These are phyloP conservation scores for Mediolabrus comicus DNA, from an alignment of 108 stramenopile genomes.

Conservation along the genomic window DNA sequence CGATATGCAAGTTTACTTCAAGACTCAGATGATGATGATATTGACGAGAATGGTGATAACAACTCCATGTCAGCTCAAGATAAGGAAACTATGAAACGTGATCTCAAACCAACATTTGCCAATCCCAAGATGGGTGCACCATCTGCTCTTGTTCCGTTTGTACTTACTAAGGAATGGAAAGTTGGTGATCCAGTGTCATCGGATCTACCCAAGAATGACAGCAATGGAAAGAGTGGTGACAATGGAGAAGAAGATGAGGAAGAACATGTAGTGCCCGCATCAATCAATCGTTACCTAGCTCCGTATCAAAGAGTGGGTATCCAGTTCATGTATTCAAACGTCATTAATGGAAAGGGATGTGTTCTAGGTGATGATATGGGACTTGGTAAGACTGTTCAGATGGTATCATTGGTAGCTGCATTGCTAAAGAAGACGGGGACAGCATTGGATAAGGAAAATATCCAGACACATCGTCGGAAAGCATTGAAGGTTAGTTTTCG, in stretches of 20 bases:
- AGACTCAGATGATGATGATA: conserved; percentile 15
- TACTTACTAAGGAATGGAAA: conserved; percentile 19
- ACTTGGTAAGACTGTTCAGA: conserved; percentile 74
- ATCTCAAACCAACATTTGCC: conserved; percentile 63
- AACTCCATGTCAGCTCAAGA: conserved; percentile 13
- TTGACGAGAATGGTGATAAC: neutral
- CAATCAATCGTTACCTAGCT: conserved; percentile 77
- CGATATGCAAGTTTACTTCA: conserved; percentile 4
- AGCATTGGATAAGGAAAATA: conserved; percentile 36
- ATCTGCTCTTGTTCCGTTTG: conserved; percentile 43
- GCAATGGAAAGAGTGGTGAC: conserved; percentile 21
- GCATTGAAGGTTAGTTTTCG: conserved; percentile 33
- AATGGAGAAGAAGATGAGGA: conserved; percentile 21
- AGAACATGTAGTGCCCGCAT: conserved; percentile 64
- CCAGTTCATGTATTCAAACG: conserved; percentile 69
- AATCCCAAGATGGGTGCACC: conserved; percentile 70
- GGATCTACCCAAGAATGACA: conserved; percentile 25
- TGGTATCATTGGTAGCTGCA: conserved; percentile 72
- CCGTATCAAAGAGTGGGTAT: conserved; percentile 78
- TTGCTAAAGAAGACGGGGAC: conserved; percentile 78
- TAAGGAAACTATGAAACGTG: conserved; percentile 1
- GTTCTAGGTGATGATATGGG: conserved; percentile 79
- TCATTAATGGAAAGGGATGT: conserved; percentile 55
- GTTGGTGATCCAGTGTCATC: conserved; percentile 3
- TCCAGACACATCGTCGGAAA: conserved; percentile 34